phyloP scores from a whole-genome alignment of 495 filamentous ascomycete genomes.

The Chaetomidium leptoderma region DNA sequence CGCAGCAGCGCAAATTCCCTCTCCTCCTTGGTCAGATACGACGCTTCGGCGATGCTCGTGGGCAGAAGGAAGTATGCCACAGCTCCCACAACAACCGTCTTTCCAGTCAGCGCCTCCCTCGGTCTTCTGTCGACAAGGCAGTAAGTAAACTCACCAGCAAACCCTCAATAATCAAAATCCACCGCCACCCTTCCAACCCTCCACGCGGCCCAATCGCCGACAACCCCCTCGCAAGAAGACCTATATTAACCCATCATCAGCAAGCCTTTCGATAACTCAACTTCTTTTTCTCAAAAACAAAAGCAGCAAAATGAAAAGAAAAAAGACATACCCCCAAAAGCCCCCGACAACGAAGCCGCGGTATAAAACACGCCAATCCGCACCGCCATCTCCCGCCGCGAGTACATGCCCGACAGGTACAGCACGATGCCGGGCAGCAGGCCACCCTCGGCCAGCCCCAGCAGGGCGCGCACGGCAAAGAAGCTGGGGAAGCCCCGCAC shows the following conservation, averaged over 20 bases:
- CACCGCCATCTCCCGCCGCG: constrained; percentile 47
- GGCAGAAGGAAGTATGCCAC: constrained; percentile 54
- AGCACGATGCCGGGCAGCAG: constrained; percentile 50
- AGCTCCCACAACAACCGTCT: constrained; percentile 53
- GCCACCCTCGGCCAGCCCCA: constrained; percentile 58
- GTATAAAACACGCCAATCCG: constrained; percentile 55
- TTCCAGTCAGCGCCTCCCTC: constrained; percentile 20
- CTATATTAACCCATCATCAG: constrained; percentile 26
- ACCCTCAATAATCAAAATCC: constrained; percentile 52
- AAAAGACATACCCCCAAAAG: constrained; percentile 44
- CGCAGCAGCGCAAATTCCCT: constrained; percentile 37
- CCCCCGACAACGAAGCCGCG: constrained; percentile 52
- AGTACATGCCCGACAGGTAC: constrained; percentile 48
- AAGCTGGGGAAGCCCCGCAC: constrained; percentile 69
- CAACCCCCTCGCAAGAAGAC: constrained; percentile 42
- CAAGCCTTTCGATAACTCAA: not conserved
- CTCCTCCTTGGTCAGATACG: constrained; percentile 49
- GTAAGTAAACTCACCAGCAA: constrained; percentile 24
- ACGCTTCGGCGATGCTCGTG: constrained; percentile 53
- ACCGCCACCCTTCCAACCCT: constrained; percentile 45
- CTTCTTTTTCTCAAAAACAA: not conserved
- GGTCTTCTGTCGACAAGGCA: not conserved
- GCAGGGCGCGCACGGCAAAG: constrained; percentile 69
- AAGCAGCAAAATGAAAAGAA: constrained; percentile 8
- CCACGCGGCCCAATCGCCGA: constrained; percentile 38